Evolutionary conservation across 2,329 filamentous ascomycete genomes (phyloP), one percentile per base, ranked within the genome.

Genomic region (Paecilomyces niveus): DNA sequence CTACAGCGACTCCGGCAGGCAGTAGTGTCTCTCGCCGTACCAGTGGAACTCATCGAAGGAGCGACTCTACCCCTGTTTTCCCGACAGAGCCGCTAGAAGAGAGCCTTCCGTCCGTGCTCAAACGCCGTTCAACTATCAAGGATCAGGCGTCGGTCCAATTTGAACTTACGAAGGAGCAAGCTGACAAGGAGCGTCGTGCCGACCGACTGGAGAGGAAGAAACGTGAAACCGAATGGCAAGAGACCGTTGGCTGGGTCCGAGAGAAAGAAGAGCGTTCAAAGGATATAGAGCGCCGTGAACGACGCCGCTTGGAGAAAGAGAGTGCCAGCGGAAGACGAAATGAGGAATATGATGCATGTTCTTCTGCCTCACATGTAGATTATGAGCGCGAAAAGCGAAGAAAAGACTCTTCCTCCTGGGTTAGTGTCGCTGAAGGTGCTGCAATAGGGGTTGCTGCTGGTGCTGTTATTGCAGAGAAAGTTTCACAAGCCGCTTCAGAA

Each of bases 81-180:
- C 71, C 73, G 7, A 75, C 68, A 53, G 69, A 71, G 29, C 62
- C 64, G 31, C 57, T 70, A 5, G 65, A 67, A 39, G 61, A 61
- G 22, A 60, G 57, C 15, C 60, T 61, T 1, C 54, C 63, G 4
- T 63, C 69, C 8, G 67, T 63, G 9, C 59, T 66, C 8, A 73
- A 70, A 53, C 73, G 72, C 54, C 69, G 71, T 22, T 68, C 67
- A 26, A 70, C 74, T 3, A 57, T 61, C 3, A 74, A 70, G 64
- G 74, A 76, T 21, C 67, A 72, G 57, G 75, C 75, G 8, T 80
- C 77, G 59, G 84, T 86, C 7, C 79, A 81, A 57, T 86, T 86
- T 62, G 78, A 81, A 39, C 66, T 85, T 54, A 85, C 83, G 0
- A 74, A 84, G 53, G 82, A 84, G 65, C 82, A 85, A 68, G 74